Evolutionary conservation across 306 rosid species (phyloP), one percentile per base, ranked within the genome.

Genomic region (Dalbergia oliveri): DNA sequence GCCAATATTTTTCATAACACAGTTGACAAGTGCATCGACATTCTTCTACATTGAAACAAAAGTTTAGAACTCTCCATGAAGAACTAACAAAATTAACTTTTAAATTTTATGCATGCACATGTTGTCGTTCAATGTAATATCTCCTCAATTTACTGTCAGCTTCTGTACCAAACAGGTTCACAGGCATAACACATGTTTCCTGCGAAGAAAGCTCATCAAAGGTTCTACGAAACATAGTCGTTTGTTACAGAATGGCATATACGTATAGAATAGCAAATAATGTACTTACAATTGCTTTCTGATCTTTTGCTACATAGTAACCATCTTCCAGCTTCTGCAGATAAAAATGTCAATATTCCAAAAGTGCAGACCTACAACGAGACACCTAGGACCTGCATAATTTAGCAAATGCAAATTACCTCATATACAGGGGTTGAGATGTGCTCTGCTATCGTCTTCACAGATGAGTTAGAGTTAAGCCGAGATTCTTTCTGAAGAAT

Each of bases 1-100:
- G 77, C 97, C 97, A 75, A 91, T 71, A 85, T 93, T 91, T 76
- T 88, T 88, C 66, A 76, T 69, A 41, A 93, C 97, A 81, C 97
- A 89, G 79, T 84, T 86, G 76, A 93, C 86, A 63, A 93, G 94
- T 72, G 90, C 88, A 88, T 93, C 98, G 73, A 91, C 98, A 76
- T 83, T 90, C 89, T 90, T 94, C 98, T 93, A 88, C 57, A 83
- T 50, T 58, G 77, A 74, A 78, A 82, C 47, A 34, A 15, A 66
- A 39, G 61, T 88, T 72, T 41, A 34, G 45, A 43, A 69, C 62
- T 64, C 45, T 61, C 51, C 44, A 68, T 34, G 45, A 77, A 77
- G 15, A 64, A 72, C 66, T 10, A 57, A 68, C 13, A 60, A 71
- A 49, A 61, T 12, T n/a, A 8, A 26, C 54, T 21, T 21, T 26